These are phyloP conservation scores for Ceratonia siliqua DNA, from an alignment of 306 rosid species.

Conservation along the genomic window DNA sequence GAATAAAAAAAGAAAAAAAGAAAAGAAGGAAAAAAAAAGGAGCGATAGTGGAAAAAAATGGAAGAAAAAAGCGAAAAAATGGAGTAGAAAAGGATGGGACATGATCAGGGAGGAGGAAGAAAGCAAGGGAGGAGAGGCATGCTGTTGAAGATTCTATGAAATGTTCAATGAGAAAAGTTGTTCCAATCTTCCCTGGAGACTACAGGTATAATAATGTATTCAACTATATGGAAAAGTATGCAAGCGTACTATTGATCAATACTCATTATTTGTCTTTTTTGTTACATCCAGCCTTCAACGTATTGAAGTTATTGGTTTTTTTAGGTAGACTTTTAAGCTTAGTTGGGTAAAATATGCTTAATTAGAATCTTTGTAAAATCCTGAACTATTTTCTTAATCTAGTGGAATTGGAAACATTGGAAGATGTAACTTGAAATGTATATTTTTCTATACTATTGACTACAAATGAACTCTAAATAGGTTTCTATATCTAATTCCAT, in stretches of 20 bases:
- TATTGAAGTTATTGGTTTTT: constrained; percentile 4
- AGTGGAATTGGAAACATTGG: not conserved
- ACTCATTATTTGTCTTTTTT: not conserved
- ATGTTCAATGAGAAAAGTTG: constrained; percentile 88
- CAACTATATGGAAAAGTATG: constrained; percentile 3
- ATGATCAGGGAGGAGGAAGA: too few species aligned
- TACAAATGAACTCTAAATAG: not conserved
- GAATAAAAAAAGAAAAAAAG: too few species aligned
- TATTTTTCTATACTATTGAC: not conserved
- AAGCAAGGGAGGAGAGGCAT: constrained; percentile 69
- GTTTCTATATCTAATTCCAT: too few species aligned
- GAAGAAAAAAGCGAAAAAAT: too few species aligned
- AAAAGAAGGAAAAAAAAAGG: too few species aligned
- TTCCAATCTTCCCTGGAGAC: constrained; percentile 91
- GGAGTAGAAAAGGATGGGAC: too few species aligned
- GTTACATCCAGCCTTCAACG: not conserved
- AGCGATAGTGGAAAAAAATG: too few species aligned
- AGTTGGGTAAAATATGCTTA: not conserved
- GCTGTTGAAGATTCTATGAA: constrained; percentile 88
- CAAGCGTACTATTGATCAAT: constrained; percentile 3
- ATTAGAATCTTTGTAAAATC: not conserved
- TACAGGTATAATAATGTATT: constrained; percentile 58
- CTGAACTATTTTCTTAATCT: not conserved
- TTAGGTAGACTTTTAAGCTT: not conserved
- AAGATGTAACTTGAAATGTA: not conserved